Conservation (phyloP, 176 grass and related monocot species). For the Ensete ventricosum region DNA sequence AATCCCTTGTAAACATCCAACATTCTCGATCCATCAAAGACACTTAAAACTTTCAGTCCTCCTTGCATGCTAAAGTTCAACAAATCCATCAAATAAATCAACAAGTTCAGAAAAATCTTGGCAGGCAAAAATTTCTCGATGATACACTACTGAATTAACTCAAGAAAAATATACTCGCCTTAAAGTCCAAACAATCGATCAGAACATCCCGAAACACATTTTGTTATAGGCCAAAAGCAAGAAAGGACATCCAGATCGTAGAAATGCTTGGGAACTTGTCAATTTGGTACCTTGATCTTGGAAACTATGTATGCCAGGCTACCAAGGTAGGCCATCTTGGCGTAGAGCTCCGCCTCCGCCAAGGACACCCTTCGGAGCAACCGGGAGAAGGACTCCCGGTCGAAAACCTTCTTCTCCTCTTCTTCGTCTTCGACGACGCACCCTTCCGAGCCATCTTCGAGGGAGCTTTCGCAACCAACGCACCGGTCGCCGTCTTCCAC, state of each 20-base stretch:
- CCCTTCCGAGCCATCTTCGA: not conserved
- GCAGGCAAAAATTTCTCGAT: too few relatives aligned
- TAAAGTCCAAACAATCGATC: too few relatives aligned
- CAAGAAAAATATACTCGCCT: not conserved
- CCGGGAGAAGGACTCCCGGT: slow-evolving; percentile 60
- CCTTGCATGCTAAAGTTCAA: too few relatives aligned
- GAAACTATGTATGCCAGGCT: slow-evolving; percentile 68
- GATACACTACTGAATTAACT: not conserved
- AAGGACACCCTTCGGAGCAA: slow-evolving; percentile 58
- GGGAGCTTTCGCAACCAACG: not conserved
- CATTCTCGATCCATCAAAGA: too few relatives aligned
- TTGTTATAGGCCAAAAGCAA: not conserved
- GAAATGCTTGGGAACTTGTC: not conserved
- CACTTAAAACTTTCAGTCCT: too few relatives aligned
- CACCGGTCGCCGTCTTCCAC: slow-evolving; percentile 29
- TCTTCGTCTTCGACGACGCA: slow-evolving; percentile 31
- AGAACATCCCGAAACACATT: too few relatives aligned
- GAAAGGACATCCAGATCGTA: not conserved
- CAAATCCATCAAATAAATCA: too few relatives aligned
- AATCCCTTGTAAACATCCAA: too few relatives aligned
- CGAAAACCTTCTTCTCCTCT: slow-evolving; percentile 34
- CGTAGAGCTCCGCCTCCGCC: slow-evolving; percentile 40
- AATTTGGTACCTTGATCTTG: slow-evolving; percentile 48
- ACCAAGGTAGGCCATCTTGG: slow-evolving; percentile 73
- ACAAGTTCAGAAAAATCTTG: too few relatives aligned